Evolutionary conservation across 2,329 filamentous ascomycete genomes (phyloP), one percentile per base, ranked within the genome.

Genomic region (Pestalotiopsis sp.): DNA sequence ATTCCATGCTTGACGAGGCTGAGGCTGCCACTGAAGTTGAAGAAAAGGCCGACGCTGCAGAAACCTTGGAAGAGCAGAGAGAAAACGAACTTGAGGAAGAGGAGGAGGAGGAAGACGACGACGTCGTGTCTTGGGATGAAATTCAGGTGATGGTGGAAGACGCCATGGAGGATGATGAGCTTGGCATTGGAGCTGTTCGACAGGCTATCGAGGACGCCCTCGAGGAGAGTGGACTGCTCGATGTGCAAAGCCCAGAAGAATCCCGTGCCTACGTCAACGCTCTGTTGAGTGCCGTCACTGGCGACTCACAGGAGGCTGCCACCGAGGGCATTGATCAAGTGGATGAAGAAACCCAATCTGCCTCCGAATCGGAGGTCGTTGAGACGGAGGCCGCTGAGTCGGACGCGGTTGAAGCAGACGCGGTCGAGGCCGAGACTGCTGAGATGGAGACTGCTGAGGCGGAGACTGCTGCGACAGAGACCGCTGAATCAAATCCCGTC

Each of bases 191-290:
- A 5, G 81, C 82, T 9, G 84, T 89, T 17, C 81, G 85, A 60
- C 86, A 88, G 68, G 85, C 85, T 4, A 85, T 90, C 27, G 82
- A 86, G 69, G 82, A 87, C 58, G 87, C 87, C 1, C 80, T 90
- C 2, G 82, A 86, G 68, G 83, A 87, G 74, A 87, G 85, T 68
- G 86, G 86, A 2, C 80, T 89, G 6, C 78, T 89, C 17, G 79
- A 78, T 23, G 82, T 80, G 14, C 83, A 81, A 65, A 82, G 83
- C 0, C 78, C 81, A 4, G 78, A 81, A 13, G 85, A 89, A 70
- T 82, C 80, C 20, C 81, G 82, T 13, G 78, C 78, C 14, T 86
- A 87, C 68, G 79, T 89, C 7, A 82, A 87, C 64, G 81, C 82
- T 2, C 79, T 90, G 31, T 80, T 89, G 3, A 80, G 82, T 57